phyloP scores from a whole-genome alignment of 306 rosid genomes.

The Cucurbita pepo region DNA sequence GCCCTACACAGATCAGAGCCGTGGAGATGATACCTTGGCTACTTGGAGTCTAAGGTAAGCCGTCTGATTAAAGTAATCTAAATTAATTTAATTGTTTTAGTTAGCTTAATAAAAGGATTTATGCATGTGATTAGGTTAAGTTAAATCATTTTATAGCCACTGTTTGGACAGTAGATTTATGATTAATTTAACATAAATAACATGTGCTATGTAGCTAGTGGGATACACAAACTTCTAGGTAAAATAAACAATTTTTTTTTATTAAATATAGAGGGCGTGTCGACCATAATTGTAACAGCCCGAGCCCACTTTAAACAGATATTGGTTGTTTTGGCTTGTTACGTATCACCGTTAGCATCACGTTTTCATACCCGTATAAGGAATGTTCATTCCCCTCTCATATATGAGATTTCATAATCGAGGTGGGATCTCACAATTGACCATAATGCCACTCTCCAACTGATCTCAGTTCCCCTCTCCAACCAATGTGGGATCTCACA shows the following conservation, averaged over 20 bases:
- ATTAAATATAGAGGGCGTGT: background rate
- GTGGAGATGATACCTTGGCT: constrained; percentile 39
- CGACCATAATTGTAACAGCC: too few relatives aligned
- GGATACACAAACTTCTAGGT: background rate
- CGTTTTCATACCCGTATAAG: too few relatives aligned
- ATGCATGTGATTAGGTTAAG: background rate
- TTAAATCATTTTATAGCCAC: background rate
- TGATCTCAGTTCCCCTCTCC: too few relatives aligned
- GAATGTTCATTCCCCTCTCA: too few relatives aligned
- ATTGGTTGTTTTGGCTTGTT: too few relatives aligned
- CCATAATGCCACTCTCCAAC: too few relatives aligned
- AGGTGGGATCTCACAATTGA: too few relatives aligned
- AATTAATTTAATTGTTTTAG: background rate
- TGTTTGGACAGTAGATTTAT: background rate
- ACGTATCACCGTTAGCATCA: too few relatives aligned
- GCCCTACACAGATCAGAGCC: constrained; percentile 17
- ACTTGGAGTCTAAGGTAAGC: constrained; percentile 22
- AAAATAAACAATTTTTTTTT: background rate
- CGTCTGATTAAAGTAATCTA: background rate
- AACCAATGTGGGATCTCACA: too few relatives aligned
- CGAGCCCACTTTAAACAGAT: too few relatives aligned
- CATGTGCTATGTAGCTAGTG: background rate
- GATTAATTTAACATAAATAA: background rate
- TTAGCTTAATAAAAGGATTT: background rate
- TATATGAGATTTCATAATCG: too few relatives aligned